Evolutionary conservation across 495 filamentous ascomycete genomes (phyloP), one percentile per base, ranked within the genome.

Genomic region (Podospora pseudoanserina): DNA sequence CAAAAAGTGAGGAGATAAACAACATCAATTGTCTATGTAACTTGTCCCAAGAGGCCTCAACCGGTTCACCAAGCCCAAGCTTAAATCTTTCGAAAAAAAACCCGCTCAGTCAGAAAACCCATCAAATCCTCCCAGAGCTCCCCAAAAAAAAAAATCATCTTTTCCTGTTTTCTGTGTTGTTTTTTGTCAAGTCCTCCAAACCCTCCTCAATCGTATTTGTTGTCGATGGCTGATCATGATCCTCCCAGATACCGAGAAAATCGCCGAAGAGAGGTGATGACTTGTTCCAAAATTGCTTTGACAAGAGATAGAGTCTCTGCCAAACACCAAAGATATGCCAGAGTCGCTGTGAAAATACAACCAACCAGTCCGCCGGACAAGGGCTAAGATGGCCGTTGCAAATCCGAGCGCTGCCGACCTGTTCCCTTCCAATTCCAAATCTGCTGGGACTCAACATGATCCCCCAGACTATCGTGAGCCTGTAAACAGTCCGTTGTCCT

Each of bases 311-410:
- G 20, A 20, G 16, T 60, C 53, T 59, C 26, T 49, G 27, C 55
- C n/a, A 55, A 53, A 34, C 23, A 61, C 62, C 67, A 65, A 68
- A 60, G n/a, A 26, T 30, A 5, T 18, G 20, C 6, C 15, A 32
- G 23, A 28, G 53, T 18, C 23, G 15, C 20, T 23, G 16, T 27
- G 64, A 6, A 44, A 54, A 6, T 7, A 9, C 18, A 53, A 30
- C 20, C 4, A 4, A 49, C 34, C 20, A 67, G 67, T 69, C 67
- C 65, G 68, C 72, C 72, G 68, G 68, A 64, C 71, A 68, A 73
- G 72, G 73, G 70, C 71, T 19, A 59, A 59, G 65, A 66, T 61
- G 65, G 61, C 66, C 15, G 44, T 26, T 61, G 30, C 20, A 49
- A 27, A 2, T 23, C 23, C 23, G 55, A 60, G 30, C 26, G 6